phyloP scores from a whole-genome alignment of 768 basidiomycete species.

The Bullera alba region DNA sequence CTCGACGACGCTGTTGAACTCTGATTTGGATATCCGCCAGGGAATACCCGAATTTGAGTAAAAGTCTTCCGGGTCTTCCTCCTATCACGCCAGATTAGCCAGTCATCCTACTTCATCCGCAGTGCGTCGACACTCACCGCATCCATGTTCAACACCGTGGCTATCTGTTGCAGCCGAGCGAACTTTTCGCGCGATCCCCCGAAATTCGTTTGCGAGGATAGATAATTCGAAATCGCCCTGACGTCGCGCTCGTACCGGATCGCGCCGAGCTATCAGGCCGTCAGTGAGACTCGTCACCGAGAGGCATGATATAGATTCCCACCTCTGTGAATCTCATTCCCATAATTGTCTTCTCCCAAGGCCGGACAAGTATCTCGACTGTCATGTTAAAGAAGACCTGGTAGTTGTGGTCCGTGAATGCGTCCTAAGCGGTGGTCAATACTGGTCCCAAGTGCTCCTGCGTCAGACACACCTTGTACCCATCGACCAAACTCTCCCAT shows the following conservation, averaged over 20 bases:
- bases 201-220: slow-evolving; percentile 80
- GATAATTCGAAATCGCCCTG: slow-evolving; percentile 69
- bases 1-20: slow-evolving; percentile 31
- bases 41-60: slow-evolving; percentile 82
- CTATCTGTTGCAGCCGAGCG: slow-evolving; percentile 81
- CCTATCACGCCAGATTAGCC: slow-evolving; percentile 54
- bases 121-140: slow-evolving; percentile 26
- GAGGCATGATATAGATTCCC: slow-evolving; percentile 20
- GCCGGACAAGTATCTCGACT: slow-evolving; percentile 79
- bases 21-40: slow-evolving; percentile 32
- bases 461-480: slow-evolving; percentile 63
- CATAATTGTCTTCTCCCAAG: slow-evolving; percentile 86
- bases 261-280: slow-evolving; percentile 69
- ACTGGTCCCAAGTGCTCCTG: background rate
- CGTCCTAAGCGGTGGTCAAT: slow-evolving; percentile 54
- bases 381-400: slow-evolving; percentile 75
- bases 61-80: slow-evolving; percentile 90
- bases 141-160: slow-evolving; percentile 83
- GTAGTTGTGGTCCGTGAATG: slow-evolving; percentile 82
- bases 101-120: slow-evolving; percentile 9
- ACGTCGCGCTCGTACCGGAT: slow-evolving; percentile 92
- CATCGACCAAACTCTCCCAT: slow-evolving; percentile 80
- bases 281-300: no score
- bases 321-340: slow-evolving; percentile 83
- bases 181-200: slow-evolving; percentile 91